phyloP scores from a whole-genome alignment of 176 grass and related monocot species.

The Carex parvula region DNA sequence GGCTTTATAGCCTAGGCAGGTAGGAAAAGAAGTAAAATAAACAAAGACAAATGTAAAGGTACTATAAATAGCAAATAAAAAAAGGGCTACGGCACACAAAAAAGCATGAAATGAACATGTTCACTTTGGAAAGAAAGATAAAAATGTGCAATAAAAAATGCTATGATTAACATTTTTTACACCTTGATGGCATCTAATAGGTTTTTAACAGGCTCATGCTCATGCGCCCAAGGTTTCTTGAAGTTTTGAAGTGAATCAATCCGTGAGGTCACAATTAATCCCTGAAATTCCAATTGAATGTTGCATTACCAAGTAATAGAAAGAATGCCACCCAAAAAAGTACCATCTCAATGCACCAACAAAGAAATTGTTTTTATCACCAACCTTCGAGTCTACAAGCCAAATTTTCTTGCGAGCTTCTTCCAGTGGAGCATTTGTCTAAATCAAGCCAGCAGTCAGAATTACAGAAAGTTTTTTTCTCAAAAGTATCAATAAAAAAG shows the following conservation, averaged over 20 bases:
- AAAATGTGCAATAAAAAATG: neutral
- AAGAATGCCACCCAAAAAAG: neutral
- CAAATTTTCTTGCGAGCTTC: constrained; percentile 86
- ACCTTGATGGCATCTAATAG: constrained; percentile 77
- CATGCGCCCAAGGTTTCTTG: constrained; percentile 86
- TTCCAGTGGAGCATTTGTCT: constrained; percentile 60
- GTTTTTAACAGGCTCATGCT: constrained; percentile 67
- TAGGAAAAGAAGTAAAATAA: neutral
- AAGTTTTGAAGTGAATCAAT: constrained; percentile 66
- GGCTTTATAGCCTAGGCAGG: constrained; percentile 60
- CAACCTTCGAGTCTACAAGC: constrained; percentile 92
- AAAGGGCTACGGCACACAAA: neutral
- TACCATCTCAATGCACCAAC: constrained; percentile 2
- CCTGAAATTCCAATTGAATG: constrained; percentile 40
- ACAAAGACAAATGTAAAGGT: neutral
- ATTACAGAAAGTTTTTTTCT: constrained; percentile 5
- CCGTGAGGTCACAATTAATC: constrained; percentile 73
- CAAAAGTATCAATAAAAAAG: neutral
- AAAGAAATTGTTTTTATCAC: neutral
- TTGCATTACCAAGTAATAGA: neutral
- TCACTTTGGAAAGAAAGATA: neutral
- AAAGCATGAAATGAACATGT: neutral
- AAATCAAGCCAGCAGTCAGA: constrained; percentile 20
- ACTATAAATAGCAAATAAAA: neutral
- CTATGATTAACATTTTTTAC: constrained; percentile 17